phyloP scores from a whole-genome alignment of 495 filamentous ascomycete species.

The Amniculicola lignicola region DNA sequence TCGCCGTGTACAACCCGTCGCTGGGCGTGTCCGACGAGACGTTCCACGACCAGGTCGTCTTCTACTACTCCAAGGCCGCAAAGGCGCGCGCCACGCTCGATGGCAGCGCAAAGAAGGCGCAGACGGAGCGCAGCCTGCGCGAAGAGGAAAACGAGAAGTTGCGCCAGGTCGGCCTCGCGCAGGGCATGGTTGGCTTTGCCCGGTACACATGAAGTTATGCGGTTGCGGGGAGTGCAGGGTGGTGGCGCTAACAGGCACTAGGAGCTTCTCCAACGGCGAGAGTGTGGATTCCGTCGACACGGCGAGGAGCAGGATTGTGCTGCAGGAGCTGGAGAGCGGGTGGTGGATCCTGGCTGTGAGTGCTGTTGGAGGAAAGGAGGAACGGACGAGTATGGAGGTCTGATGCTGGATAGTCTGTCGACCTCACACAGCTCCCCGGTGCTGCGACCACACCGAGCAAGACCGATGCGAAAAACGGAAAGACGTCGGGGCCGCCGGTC shows the following conservation, averaged over 20 bases:
- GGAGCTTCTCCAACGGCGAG: constrained; percentile 73
- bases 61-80: constrained; percentile 69
- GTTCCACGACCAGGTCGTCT: constrained; percentile 84
- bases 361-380: no score
- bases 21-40: constrained; percentile 87
- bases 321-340: constrained; percentile 78
- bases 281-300: constrained; percentile 86
- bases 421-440: constrained; percentile 62
- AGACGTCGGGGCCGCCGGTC: constrained; percentile 36
- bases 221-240: neutral
- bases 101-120: constrained; percentile 13
- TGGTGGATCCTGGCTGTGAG: constrained; percentile 93
- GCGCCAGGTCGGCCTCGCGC: constrained; percentile 92
- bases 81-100: constrained; percentile 37
- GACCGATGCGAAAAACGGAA: constrained; percentile 30
- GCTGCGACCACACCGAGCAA: constrained; percentile 21
- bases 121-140: constrained; percentile 40
- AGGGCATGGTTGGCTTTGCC: constrained; percentile 94
- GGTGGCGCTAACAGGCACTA: constrained; percentile 34
- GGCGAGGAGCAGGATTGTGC: constrained; percentile 75
- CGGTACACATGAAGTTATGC: constrained; percentile 46
- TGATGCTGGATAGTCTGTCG: no score
- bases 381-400: no score
- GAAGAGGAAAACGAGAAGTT: constrained; percentile 76
- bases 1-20: constrained; percentile 91